Conservation (phyloP, 2,329 filamentous ascomycete species). For the Aciculosporium take region DNA sequence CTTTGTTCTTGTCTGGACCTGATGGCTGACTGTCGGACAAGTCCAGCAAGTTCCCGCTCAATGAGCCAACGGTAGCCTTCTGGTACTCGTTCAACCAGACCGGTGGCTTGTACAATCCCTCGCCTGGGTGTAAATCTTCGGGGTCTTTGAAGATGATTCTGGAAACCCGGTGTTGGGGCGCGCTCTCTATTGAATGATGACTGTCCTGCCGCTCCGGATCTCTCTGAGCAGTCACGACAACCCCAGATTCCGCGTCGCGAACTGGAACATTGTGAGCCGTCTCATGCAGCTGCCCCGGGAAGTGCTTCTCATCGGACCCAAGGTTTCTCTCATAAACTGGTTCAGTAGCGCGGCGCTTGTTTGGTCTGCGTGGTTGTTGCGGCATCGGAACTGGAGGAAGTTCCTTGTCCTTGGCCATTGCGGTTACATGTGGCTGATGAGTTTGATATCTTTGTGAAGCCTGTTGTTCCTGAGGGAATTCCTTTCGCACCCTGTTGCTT, state of each 20-base stretch:
- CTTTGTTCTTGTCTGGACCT: conserved; percentile 34
- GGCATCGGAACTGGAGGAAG: conserved; percentile 16
- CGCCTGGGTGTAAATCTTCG: conserved; percentile 30
- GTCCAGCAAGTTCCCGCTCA: conserved; percentile 46
- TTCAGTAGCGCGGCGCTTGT: conserved; percentile 18
- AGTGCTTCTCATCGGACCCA: conserved; percentile 15
- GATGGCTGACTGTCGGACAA: conserved; percentile 29
- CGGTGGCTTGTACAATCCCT: conserved; percentile 44
- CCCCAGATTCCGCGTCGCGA: conserved; percentile 3
- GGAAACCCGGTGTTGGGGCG: conserved; percentile 24
- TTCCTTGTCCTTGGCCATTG: conserved; percentile 16
- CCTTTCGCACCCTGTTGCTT: conserved; percentile 47
- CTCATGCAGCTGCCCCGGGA: conserved; percentile 11
- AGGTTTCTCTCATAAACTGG: conserved; percentile 15
- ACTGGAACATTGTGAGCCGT: conserved; percentile 1
- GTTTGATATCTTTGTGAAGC: conserved; percentile 19
- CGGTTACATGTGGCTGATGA: conserved; percentile 4
- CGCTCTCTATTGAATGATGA: conserved; percentile 15
- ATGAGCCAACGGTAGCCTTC: conserved; percentile 47
- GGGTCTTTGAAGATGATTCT: conserved; percentile 28
- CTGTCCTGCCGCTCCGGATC: conserved; percentile 17
- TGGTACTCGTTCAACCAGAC: conserved; percentile 60
- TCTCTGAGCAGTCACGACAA: conserved; percentile 9
- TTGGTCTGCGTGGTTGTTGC: conserved; percentile 6
- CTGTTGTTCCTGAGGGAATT: conserved; percentile 39